Conservation (phyloP, 306 rosid species). For the Fagus crenata region DNA sequence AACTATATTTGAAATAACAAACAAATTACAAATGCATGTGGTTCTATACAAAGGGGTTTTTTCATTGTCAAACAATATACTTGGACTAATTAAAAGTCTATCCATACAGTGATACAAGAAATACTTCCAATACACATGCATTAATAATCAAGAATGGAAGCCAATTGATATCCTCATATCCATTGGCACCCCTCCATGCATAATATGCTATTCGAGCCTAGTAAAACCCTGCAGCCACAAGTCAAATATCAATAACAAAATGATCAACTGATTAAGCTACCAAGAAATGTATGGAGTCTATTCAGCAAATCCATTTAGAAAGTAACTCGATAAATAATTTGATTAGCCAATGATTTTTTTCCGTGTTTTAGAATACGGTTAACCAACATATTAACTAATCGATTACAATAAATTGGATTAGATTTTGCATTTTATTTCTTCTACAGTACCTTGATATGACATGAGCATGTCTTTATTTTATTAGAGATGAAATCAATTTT, state of each 20-base stretch:
- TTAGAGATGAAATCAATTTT: too few species aligned
- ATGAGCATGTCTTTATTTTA: too few species aligned
- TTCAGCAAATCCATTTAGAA: neutral
- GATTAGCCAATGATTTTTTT: too few species aligned
- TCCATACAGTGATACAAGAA: neutral
- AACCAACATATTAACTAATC: too few species aligned
- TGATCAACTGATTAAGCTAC: neutral
- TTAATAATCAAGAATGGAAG: constrained; percentile 88
- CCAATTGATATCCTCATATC: constrained; percentile 80
- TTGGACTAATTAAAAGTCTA: neutral
- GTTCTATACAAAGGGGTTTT: neutral
- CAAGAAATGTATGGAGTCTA: constrained; percentile 1
- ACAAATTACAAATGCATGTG: neutral
- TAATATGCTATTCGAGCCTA: constrained; percentile 91
- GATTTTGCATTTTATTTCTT: too few species aligned
- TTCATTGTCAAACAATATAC: neutral
- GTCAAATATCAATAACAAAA: constrained; percentile 2
- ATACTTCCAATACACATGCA: neutral
- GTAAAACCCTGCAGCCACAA: constrained; percentile 70
- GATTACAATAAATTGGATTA: too few species aligned
- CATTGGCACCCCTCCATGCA: constrained; percentile 84
- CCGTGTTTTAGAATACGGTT: too few species aligned
- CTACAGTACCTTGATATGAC: too few species aligned
- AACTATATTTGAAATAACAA: neutral
- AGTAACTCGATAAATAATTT: neutral